These are phyloP conservation scores for Talaromyces islandicus DNA, from an alignment of 2,329 filamentous ascomycete genomes.

Conservation along the genomic window DNA sequence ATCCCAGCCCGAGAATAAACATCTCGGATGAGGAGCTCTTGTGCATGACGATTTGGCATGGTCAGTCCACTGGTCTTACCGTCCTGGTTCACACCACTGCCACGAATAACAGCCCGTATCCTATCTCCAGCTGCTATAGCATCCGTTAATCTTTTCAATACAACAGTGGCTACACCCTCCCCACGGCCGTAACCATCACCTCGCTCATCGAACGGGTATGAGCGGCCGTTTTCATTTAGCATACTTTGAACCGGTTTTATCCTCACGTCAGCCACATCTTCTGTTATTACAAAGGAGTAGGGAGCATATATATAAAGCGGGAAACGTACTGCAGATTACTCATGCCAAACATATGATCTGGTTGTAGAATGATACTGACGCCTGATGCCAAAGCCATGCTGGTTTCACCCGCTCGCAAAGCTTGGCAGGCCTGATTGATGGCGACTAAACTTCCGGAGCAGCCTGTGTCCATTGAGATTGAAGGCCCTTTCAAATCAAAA, in stretches of 20 bases:
- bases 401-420: constrained; percentile 4
- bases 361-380: constrained; percentile 19
- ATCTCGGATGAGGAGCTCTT: background rate
- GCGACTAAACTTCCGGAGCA: constrained; percentile 12
- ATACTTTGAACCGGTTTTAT: constrained; percentile 29
- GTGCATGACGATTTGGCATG: constrained; percentile 11
- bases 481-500: constrained; percentile 4
- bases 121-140: constrained; percentile 45
- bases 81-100: constrained; percentile 29
- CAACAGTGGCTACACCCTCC: constrained; percentile 53
- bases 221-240: constrained; percentile 41
- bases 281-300: background rate
- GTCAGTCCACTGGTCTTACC: constrained; percentile 30
- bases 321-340: background rate
- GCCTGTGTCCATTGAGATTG: constrained; percentile 9
- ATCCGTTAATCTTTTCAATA: constrained; percentile 44
- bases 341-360: no score
- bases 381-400: constrained; percentile 14
- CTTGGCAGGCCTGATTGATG: constrained; percentile 2
- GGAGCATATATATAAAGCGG: background rate
- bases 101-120: constrained; percentile 32
- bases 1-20: background rate
- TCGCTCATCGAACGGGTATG: constrained; percentile 48
- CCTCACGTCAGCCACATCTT: constrained; percentile 29
- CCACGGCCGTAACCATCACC: constrained; percentile 59